Percentiles rank a stretch among this genome's conserved stretches.
Evolutionary conservation across 495 filamentous ascomycete genomes (phyloP).

Genomic region (Glutinoglossum americanum): DNA sequence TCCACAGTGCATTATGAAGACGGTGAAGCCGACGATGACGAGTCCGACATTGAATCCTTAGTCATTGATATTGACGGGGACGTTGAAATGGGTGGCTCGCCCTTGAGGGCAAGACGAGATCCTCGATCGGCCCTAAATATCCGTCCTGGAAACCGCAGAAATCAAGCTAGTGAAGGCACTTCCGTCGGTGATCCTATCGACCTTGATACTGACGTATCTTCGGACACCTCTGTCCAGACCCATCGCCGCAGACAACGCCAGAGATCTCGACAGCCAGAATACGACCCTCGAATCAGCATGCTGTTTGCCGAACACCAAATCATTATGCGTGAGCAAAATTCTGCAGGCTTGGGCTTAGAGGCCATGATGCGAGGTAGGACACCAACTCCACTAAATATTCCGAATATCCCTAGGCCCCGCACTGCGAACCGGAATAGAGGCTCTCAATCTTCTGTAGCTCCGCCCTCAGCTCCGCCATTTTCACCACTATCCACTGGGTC

Average conservation of each 20-base stretch:
- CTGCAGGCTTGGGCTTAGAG: background rate
- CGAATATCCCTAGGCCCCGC: background rate
- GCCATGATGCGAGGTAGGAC: constrained; percentile 1
- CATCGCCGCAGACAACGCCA: constrained; percentile 41
- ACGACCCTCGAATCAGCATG: constrained; percentile 3
- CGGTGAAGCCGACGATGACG: constrained; percentile 4
- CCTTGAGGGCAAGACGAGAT: background rate
- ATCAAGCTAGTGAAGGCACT: background rate
- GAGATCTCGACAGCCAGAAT: constrained; percentile 3
- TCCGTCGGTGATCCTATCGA: constrained; percentile 3
- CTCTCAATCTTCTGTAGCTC: background rate
- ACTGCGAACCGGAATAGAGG: background rate
- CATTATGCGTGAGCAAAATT: background rate
- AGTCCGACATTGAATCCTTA: constrained; percentile 1
- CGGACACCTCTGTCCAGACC: constrained; percentile 15
- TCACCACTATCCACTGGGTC: background rate
- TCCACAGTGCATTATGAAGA: constrained; percentile 2
- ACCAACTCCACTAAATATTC: background rate
- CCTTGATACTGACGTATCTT: constrained; percentile 3
- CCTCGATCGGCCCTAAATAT: background rate
- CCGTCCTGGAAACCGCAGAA: background rate
- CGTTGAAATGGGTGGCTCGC: constrained; percentile 4
- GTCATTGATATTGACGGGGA: constrained; percentile 4
- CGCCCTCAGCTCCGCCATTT: background rate
- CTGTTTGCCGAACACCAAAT: constrained; percentile 2